Base-by-base conservation (phyloP, 2,329 filamentous ascomycete genomes). In the Apiospora rasikravindrae region DNA sequence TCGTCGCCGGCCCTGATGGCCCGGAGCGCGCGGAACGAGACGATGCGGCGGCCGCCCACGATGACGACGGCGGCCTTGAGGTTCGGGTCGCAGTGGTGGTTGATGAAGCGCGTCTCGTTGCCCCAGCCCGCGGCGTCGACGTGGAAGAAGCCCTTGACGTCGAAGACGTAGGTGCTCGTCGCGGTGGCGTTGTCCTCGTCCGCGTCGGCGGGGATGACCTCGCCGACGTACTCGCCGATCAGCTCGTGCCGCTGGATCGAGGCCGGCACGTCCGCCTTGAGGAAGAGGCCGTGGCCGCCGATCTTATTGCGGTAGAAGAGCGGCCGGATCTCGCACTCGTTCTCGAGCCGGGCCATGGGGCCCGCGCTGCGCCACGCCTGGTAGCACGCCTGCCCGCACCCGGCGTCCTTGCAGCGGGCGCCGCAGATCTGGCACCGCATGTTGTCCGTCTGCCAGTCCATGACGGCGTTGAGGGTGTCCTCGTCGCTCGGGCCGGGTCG, bases 41-140 rank as follows among this genome's bases (percentile, higher is more conserved):
- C 5, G 67, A 45, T 2, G 67, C 67, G 45, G 42, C 67, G 42
- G 14, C 67, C 67, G 11, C 67, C 67, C 13, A 69, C 67, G 45
- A 45, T 16, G 11, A 45, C 13, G n/a, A 13, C 4, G 6, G 11
- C 24, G n/a, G 67, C n/a, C 2, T 7, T 6, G 67, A 69, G 42
- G 67, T 69, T 69, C 2, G 67, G 40, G 16, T 1, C 4, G 67
- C 67, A 69, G n/a, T 29, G 7, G 67, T 69, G 67, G 40, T 69
- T 69, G 42, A 69, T 45, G 67, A 69, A 69, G 16, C 67, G 42
- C n/a, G 67, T 29, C n/a, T 33, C 1, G 67, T 47, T 69, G 40
- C 67, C 67, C 42, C 45, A 69, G 24, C 22, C 47, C 40, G 26
- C 29, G 26, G 40, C 67, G 29, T 69, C 40, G 24, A 69, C 22